Evolutionary conservation across 192 early-diverging fungal species (phyloP), one percentile per base, ranked within the genome.

Genomic region (Dimargaris cristalligena): DNA sequence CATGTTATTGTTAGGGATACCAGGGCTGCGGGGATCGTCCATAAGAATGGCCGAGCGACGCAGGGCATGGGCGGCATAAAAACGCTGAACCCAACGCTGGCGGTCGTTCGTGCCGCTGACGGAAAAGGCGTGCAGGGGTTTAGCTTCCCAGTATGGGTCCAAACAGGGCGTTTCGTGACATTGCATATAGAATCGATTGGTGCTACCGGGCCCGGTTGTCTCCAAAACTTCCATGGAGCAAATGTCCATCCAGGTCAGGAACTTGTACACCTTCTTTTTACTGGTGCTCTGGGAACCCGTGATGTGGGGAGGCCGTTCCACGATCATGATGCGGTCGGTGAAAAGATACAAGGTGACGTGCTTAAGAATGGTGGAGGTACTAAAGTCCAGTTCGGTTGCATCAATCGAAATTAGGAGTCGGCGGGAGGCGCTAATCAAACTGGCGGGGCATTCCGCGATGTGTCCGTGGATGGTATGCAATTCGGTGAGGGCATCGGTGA

Each of bases 391-490:
- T 35, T 75, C 73, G 3, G 69, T 63, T 0, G 63, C 69, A 44
- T 75, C 73, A 34, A 75, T 62, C 22, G 73, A 70, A 30, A 70
- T 67, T 22, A 75, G 62, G 41, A 76, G 71, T 59, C 67, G 67
- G 18, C 74, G 65, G 38, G 74, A 72, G n/a, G 74, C 74, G 58
- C 71, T 76, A 62, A 76, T 76, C n/a, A 76, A 63, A 47, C 69
- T 76, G 2, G 74, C 68, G 54, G 74, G 74, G 28, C 74, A 76
- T 34, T 63, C 74, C 23, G 72, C 68, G 33, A 76, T 49, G 30
- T 71, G 68, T 2, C 67, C 71, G 46, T 72, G 71, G 30, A 76
- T 70, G 58, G 64, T 65, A 46, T 72, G 70, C 59, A 76, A 71
- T 68, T 70, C 65, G 6, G 67, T 68, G 13, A 76, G 66, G 3